Evolutionary conservation across 495 filamentous ascomycete species (phyloP).

Genomic region (Aspergillus bertholletiae): DNA sequence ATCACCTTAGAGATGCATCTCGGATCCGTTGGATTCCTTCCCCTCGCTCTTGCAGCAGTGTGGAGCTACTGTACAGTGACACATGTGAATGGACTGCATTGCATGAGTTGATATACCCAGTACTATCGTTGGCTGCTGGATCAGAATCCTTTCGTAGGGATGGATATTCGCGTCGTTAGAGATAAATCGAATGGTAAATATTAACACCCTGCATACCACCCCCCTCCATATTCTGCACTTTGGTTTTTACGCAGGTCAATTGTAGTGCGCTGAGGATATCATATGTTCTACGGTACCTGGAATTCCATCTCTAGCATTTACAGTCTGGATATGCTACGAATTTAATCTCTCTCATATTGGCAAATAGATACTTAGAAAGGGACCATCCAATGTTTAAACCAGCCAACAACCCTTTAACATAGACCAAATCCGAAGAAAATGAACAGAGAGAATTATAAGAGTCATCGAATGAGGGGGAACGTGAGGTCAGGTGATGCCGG

Average conservation of each 20-base stretch:
- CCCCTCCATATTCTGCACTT: not conserved
- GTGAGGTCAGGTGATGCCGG: not conserved
- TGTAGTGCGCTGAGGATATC: too few relatives aligned
- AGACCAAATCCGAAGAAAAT: not conserved
- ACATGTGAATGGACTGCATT: slow-evolving; percentile 1
- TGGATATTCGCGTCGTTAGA: not conserved
- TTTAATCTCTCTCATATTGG: too few relatives aligned
- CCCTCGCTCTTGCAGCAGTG: too few relatives aligned
- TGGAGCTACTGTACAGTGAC: not conserved
- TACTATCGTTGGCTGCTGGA: not conserved
- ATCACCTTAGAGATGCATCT: too few relatives aligned
- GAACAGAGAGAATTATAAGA: not conserved
- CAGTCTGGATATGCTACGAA: too few relatives aligned
- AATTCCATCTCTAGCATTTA: too few relatives aligned
- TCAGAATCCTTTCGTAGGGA: not conserved
- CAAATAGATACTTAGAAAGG: too few relatives aligned
- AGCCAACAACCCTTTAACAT: too few relatives aligned
- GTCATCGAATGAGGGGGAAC: too few relatives aligned
- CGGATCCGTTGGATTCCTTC: not conserved
- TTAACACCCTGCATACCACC: not conserved
- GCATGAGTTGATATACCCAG: not conserved
- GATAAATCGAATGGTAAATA: too few relatives aligned
- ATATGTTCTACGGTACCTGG: not conserved
- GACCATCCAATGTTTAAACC: too few relatives aligned
- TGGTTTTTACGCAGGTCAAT: too few relatives aligned